Percentiles rank a stretch among this genome's conserved stretches.
Evolutionary conservation across 208 protist genomes (phyloP).

Genomic region (Leishmania major): DNA sequence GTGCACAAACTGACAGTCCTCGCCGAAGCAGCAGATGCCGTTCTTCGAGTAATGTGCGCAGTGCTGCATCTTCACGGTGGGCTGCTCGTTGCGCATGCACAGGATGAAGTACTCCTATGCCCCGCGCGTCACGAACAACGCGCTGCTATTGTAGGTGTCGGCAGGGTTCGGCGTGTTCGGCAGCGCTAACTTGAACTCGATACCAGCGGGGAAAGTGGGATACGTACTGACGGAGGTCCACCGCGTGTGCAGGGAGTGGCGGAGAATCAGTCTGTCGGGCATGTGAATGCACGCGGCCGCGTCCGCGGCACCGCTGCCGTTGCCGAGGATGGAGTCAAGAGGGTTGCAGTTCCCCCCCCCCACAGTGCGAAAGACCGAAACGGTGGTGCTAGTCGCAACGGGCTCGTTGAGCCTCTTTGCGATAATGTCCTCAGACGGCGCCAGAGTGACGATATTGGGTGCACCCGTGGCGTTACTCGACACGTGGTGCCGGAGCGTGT

Average conservation of each 20-base stretch:
- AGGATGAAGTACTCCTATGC: constrained; percentile 74
- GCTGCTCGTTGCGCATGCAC: constrained; percentile 43
- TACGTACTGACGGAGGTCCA: constrained; percentile 66
- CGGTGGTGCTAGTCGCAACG: constrained; percentile 3
- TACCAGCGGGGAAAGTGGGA: constrained; percentile 46
- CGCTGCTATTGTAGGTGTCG: constrained; percentile 61
- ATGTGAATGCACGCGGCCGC: constrained; percentile 27
- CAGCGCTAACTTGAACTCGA: constrained; percentile 61
- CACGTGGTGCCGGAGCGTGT: constrained; percentile 54
- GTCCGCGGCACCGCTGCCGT: constrained; percentile 9
- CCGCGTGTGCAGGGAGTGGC: constrained; percentile 70
- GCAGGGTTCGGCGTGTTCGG: constrained; percentile 76
- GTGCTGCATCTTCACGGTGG: constrained; percentile 74
- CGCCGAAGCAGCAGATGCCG: no score
- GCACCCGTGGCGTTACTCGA: constrained; percentile 76
- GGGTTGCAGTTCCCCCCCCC: constrained; percentile 37
- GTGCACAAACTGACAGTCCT: no score
- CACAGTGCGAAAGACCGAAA: constrained; percentile 10
- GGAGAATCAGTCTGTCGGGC: constrained; percentile 50
- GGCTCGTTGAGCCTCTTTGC: constrained; percentile 38
- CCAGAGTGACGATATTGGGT: constrained; percentile 38
- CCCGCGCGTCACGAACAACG: constrained; percentile 66
- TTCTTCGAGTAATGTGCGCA: constrained; percentile 6
- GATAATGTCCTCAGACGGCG: constrained; percentile 37
- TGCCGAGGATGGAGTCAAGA: constrained; percentile 29